Conservation (phyloP, 2,329 filamentous ascomycete genomes). For the Aspergillus jensenii region DNA sequence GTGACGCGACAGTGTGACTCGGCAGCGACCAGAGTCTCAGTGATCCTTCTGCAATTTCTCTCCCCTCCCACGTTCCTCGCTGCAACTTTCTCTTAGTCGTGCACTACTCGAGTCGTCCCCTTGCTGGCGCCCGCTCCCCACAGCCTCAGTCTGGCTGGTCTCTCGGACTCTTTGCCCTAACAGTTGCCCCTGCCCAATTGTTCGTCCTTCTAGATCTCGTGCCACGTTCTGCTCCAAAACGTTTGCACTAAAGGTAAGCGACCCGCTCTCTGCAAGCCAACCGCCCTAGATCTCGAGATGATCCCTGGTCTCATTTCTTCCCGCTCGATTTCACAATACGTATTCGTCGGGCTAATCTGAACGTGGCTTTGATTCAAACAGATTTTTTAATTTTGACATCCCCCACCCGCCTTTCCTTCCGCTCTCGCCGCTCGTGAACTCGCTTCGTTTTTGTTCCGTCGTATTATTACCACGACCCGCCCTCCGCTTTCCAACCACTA, state of each 20-base stretch:
- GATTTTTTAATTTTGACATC: not conserved
- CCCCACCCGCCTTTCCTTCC: not conserved
- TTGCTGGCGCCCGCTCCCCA: conserved; percentile 9
- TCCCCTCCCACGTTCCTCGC: not conserved
- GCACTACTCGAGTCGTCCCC: not conserved
- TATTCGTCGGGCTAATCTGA: not conserved
- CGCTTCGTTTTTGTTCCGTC: not conserved
- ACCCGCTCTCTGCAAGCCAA: conserved; percentile 14
- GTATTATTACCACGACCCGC: conserved; percentile 11
- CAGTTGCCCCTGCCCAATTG: conserved; percentile 21
- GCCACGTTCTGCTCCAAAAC: conserved; percentile 23
- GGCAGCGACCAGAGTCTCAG: no score
- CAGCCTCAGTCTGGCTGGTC: conserved; percentile 12
- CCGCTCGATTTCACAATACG: not conserved
- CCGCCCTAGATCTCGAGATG: not conserved
- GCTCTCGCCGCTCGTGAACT: not conserved
- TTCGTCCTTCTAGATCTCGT: conserved; percentile 20
- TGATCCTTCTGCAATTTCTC: not conserved
- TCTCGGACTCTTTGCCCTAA: conserved; percentile 19
- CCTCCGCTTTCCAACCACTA: conserved; percentile 8
- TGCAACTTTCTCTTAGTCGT: not conserved
- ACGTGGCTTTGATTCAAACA: not conserved
- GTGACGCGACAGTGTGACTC: no score
- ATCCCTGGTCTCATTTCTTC: not conserved
- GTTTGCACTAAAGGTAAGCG: conserved; percentile 22